Evolutionary conservation across 352 stramenopile species (phyloP), one percentile per base, ranked within the genome.

Genomic region (Globisporangium echinulatum): DNA sequence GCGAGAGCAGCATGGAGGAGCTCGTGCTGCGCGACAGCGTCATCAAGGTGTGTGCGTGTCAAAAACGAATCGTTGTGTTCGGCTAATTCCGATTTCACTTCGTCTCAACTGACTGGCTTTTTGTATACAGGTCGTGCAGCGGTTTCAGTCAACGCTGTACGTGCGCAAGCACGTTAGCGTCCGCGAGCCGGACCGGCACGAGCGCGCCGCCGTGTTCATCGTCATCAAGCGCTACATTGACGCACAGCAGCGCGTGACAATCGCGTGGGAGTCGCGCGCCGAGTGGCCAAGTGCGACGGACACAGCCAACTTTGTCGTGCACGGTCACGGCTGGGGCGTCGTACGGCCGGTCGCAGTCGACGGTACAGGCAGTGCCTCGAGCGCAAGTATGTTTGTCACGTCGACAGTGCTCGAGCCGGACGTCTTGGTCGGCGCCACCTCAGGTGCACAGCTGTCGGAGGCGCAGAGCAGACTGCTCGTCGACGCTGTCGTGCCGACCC

Each of bases 401-500:
- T 60, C 56, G 17, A 51, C n/a, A 11, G 54, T 56, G 38, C n/a
- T 62, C 15, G 39, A n/a, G 39, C 56, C 47, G n/a, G 43, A 48
- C 0, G 38, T 51, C 13, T 17, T 42, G 0, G 19, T 39, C 5
- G 17, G 11, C 0, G 19, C 38, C 10, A 6, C n/a, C 19, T 36
- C 49, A 10, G 19, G 39, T 10, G 17, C 49, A 37, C 8, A 8
- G 8, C 19, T 5, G 2, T n/a, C 55, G 15, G 36, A 49, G n/a
- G 17, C 43, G 11, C 43, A 17, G 11, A 15, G 11, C 43, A n/a
- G n/a, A 15, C 13, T 56, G 19, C 38, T 62, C 17, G 17, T 11
- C 4, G 57, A 64, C 56, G 40, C 25, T 1, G 49, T 56, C 8
- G 19, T 66, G 25, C 60, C 60, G 39, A 50, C 57, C 15, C 19